Base-by-base conservation (phyloP, 768 basidiomycete species). In the Cystofilobasidium macerans region DNA sequence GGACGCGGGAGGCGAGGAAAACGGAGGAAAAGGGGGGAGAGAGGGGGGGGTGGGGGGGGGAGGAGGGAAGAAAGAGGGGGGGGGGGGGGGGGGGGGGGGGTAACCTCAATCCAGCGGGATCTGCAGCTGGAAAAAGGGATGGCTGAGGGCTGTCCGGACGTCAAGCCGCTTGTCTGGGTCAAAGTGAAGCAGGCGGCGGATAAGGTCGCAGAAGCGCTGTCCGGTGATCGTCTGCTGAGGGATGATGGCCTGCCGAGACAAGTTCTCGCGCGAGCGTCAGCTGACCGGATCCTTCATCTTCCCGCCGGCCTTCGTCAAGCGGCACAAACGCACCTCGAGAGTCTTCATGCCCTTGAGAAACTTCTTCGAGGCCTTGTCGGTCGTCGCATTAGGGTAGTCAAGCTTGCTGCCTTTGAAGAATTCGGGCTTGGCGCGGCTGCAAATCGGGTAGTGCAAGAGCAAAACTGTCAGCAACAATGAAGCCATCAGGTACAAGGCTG, bases 361-460 rank as follows among this genome's bases (percentile, higher is more conserved):
- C 77, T 93, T 94, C 79, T 85, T 86, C 77, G 89, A 92, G 75
- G 93, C 88, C 73, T 87, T 85, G 4, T 87, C 83, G 33, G 89
- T 87, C 75, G 86, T 86, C 13, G 89, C 79, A 73, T 88, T 89
- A 0, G 95, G 94, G 86, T 89, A 98, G 75, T 92, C 90, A 47
- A 99, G 82, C 72, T 85, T 87, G 40, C 62, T 69, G 26, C 88
- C 86, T 74, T 88, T 90, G 81, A 99, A 97, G 76, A 88, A 95
- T 73, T 98, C 93, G 11, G 90, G 85, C 72, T 93, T 93, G 58
- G 85, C 83, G 54, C 71, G 24, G 14, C 61, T 57, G 58, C 3
- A 48, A 47, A 35, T 54, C 7, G 3, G 36, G 36, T n/a, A n/a
- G n/a, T n/a, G 20, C 20, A 24, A 28, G 45, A 61, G 28, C 22